These are phyloP conservation scores for Diaporthe ampelina DNA, from an alignment of 2,329 filamentous ascomycete species.

Conservation along the genomic window DNA sequence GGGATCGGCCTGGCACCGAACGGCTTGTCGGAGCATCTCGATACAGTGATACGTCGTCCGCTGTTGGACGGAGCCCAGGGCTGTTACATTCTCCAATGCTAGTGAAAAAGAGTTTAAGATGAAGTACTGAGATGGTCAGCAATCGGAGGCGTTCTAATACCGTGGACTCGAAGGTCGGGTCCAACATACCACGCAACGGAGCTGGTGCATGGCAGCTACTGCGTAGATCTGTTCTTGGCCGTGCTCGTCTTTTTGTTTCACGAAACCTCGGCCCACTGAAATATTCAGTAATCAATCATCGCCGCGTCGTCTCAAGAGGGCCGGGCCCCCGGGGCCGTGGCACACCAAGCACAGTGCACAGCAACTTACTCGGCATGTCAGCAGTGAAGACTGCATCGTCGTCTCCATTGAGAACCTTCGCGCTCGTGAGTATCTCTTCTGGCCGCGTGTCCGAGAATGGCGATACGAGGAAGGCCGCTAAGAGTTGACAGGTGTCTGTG, in stretches of 20 bases:
- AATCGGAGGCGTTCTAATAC: background rate
- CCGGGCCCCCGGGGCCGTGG: too few relatives aligned
- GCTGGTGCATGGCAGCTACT: slow-evolving; percentile 20
- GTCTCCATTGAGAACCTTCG: background rate
- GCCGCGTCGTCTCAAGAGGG: too few relatives aligned
- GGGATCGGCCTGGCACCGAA: slow-evolving; percentile 25
- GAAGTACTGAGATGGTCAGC: background rate
- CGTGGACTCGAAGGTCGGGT: background rate
- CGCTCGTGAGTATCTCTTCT: slow-evolving; percentile 8
- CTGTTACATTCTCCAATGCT: background rate
- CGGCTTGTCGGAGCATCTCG: slow-evolving; percentile 25
- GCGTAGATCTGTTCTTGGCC: slow-evolving; percentile 11
- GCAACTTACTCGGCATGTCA: slow-evolving; percentile 14
- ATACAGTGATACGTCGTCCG: slow-evolving; percentile 20
- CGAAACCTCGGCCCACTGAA: slow-evolving; percentile 9
- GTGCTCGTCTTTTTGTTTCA: slow-evolving; percentile 14
- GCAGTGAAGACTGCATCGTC: background rate
- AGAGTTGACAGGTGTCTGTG: background rate
- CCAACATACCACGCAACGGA: slow-evolving; percentile 17
- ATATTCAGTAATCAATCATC: background rate
- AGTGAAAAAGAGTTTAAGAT: slow-evolving; percentile 5
- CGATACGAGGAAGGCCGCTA: slow-evolving; percentile 23
- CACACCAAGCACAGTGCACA: background rate
- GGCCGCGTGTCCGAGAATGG: slow-evolving; percentile 15
- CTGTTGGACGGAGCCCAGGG: slow-evolving; percentile 2